Percentiles rank a stretch among this genome's conserved stretches.
phyloP scores from a whole-genome alignment of 2,329 filamentous ascomycete genomes.

The Nectriaceae sp. region DNA sequence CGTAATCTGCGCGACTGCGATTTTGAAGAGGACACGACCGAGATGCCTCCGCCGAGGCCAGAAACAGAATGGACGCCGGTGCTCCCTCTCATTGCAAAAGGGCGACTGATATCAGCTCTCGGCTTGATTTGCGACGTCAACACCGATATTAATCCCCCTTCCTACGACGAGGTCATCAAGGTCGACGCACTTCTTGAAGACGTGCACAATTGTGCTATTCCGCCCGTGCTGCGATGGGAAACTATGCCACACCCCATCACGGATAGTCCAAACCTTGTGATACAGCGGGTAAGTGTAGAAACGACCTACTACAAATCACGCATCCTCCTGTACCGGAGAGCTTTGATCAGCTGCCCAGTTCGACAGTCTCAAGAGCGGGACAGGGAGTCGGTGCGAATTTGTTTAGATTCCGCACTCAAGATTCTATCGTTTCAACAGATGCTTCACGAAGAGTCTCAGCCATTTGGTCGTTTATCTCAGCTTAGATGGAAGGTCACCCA shows the following conservation, averaged over 20 bases:
- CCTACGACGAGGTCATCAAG: conserved; percentile 32
- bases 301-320: conserved; percentile 43
- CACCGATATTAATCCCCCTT: conserved; percentile 5
- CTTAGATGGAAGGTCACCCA: conserved; percentile 9
- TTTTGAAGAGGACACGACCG: conserved; percentile 35
- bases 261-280: conserved; percentile 41
- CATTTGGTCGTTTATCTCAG: conserved; percentile 7
- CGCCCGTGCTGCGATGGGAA: conserved; percentile 35
- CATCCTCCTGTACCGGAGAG: conserved; percentile 45
- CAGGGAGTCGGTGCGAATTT: conserved; percentile 9
- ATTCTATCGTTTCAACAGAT: conserved; percentile 7
- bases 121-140: conserved; percentile 21
- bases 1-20: conserved; percentile 47
- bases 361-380: conserved; percentile 5
- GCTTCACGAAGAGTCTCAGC: conserved; percentile 9
- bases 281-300: conserved; percentile 43
- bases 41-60: conserved; percentile 38
- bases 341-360: not conserved
- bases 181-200: conserved; percentile 38
- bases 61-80: conserved; percentile 30
- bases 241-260: conserved; percentile 36
- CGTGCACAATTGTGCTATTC: conserved; percentile 30
- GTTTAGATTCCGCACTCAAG: conserved; percentile 6
- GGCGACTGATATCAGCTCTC: conserved; percentile 25
- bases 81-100: conserved; percentile 26